A percentile compares a stretch with the other conserved stretches of the same genome.
Conservation (phyloP, 345 rosid genomes). For the Eucalyptus cloeziana region DNA sequence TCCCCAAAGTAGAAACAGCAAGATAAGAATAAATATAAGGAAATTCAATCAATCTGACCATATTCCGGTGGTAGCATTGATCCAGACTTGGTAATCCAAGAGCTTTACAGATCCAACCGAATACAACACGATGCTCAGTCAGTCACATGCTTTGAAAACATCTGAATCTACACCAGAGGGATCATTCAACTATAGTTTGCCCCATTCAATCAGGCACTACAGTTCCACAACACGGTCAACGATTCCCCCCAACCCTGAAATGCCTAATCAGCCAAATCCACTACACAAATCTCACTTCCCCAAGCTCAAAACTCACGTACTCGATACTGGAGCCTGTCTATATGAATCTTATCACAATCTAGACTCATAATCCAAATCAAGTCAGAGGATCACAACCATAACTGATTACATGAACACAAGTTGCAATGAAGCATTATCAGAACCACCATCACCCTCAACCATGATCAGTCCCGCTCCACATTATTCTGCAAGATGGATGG, state of each 20-base stretch:
- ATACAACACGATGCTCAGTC: neutral
- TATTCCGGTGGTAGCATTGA: too few relatives aligned
- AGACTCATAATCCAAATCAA: neutral
- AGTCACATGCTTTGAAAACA: neutral
- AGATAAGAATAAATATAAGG: too few relatives aligned
- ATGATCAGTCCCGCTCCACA: neutral
- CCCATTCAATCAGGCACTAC: neutral
- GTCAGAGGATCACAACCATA: neutral
- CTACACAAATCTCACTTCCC: neutral
- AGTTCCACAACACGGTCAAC: neutral
- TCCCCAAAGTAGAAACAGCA: too few relatives aligned
- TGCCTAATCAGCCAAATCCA: neutral
- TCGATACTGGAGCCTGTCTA: too few relatives aligned
- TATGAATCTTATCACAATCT: neutral
- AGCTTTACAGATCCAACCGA: neutral
- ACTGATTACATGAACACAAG: neutral
- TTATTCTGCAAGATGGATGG: neutral
- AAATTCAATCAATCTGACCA: too few relatives aligned
- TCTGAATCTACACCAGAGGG: fast-evolving
- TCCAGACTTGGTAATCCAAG: too few relatives aligned
- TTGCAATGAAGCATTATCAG: neutral
- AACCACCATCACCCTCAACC: neutral
- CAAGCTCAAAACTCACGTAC: neutral
- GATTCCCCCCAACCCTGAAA: neutral
- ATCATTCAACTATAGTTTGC: neutral